phyloP scores from a whole-genome alignment of 2,329 filamentous ascomycete species.

The Penicillium italicum region DNA sequence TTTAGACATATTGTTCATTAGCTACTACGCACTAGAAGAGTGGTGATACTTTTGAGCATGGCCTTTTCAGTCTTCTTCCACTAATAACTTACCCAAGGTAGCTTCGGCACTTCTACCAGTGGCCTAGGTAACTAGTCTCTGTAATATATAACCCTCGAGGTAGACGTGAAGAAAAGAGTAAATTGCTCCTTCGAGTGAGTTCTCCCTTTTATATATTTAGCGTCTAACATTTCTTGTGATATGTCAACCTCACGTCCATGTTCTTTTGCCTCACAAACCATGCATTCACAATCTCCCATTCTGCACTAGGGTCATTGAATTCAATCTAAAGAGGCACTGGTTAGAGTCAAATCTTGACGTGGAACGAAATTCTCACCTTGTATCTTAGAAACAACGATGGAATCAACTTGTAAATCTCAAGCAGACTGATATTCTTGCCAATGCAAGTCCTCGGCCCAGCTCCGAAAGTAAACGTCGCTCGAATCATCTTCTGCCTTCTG shows the following conservation, averaged over 20 bases:
- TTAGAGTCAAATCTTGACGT: not conserved
- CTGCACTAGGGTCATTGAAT: conserved; percentile 13
- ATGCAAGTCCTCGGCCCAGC: conserved; percentile 55
- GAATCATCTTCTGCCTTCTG: conserved; percentile 20
- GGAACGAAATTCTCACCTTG: conserved; percentile 11
- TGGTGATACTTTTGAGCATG: no score
- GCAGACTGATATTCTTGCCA: conserved; percentile 52
- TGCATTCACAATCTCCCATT: conserved; percentile 40
- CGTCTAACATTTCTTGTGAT: not conserved
- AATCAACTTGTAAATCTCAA: conserved; percentile 60
- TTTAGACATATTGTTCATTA: no score
- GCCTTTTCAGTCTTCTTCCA: no score
- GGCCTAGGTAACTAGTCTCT: no score
- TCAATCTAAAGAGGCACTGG: conserved; percentile 10
- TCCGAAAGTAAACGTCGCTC: conserved; percentile 44
- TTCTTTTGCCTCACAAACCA: conserved; percentile 23
- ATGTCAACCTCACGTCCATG: not conserved
- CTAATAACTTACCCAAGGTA: no score
- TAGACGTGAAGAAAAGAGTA: no score
- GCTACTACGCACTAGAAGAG: no score
- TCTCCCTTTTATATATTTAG: no score
- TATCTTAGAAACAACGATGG: conserved; percentile 46
- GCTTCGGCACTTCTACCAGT: no score
- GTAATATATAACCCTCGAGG: no score
- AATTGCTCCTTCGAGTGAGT: no score